phyloP scores from a whole-genome alignment of 2,329 filamentous ascomycete species.

The Decorospora gaudefroyi region DNA sequence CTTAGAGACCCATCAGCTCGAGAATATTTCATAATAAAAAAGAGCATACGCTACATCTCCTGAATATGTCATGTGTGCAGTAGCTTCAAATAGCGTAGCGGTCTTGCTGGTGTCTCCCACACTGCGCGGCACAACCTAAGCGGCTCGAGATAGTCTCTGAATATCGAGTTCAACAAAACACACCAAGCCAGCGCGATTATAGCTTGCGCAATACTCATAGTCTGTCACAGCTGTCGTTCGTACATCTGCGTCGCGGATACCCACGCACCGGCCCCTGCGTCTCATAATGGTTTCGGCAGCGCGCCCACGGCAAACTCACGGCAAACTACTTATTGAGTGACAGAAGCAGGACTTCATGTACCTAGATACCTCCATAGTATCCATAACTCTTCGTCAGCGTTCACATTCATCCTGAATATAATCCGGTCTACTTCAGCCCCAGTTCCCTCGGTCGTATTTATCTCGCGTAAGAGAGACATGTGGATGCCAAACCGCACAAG shows the following conservation, averaged over 20 bases:
- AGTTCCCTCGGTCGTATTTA: conserved; percentile 2
- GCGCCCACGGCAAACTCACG: conserved; percentile 18
- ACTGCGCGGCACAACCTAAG: background rate
- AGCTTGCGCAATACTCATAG: conserved; percentile 6
- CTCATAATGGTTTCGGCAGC: conserved; percentile 42
- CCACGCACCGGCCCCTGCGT: conserved; percentile 31
- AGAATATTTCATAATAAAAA: too few relatives aligned
- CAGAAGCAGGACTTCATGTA: background rate
- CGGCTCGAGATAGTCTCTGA: background rate
- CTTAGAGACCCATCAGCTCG: too few relatives aligned
- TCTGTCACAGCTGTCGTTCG: conserved; percentile 21
- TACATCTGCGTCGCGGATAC: conserved; percentile 27
- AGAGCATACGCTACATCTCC: too few relatives aligned
- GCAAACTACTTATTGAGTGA: conserved; percentile 8
- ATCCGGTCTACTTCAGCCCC: background rate
- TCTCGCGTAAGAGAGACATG: conserved; percentile 28
- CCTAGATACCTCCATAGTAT: background rate
- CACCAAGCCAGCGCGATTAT: conserved; percentile 5
- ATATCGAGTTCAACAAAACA: background rate
- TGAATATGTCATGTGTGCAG: too few relatives aligned
- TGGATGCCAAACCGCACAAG: conserved; percentile 40
- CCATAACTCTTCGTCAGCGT: background rate
- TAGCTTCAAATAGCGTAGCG: too few relatives aligned
- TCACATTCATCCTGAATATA: background rate
- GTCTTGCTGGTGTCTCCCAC: background rate